These are phyloP conservation scores for Blastomyces emzantsi DNA, from an alignment of 2,329 filamentous ascomycete genomes.

Conservation along the genomic window DNA sequence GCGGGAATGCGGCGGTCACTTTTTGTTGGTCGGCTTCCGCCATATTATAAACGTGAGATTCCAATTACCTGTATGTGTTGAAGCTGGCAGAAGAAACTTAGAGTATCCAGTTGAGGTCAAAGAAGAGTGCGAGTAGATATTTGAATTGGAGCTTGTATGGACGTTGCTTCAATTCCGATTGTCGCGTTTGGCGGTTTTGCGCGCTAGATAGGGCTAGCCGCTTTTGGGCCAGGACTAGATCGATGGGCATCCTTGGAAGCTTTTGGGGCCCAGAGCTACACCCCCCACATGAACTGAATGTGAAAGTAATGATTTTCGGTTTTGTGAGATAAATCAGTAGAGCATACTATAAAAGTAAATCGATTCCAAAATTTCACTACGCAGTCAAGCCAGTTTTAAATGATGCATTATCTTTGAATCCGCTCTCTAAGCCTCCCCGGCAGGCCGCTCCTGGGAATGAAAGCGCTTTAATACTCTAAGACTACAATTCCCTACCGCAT, in stretches of 20 bases:
- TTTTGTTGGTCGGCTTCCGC: conserved; percentile 46
- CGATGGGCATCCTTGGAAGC: no score
- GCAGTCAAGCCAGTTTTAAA: background rate
- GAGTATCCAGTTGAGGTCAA: background rate
- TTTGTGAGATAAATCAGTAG: background rate
- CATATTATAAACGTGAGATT: conserved; percentile 38
- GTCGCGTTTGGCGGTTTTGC: background rate
- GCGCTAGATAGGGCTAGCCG: background rate
- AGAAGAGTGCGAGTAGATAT: background rate
- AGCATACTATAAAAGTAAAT: background rate
- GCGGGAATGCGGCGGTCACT: conserved; percentile 62
- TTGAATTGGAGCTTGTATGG: background rate
- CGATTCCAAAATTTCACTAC: background rate
- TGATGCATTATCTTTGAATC: background rate
- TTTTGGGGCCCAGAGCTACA: no score
- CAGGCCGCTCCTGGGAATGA: no score
- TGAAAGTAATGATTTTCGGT: background rate
- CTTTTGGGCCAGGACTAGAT: background rate
- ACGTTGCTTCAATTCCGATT: background rate
- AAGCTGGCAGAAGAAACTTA: background rate
- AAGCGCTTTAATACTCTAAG: background rate
- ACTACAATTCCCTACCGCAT: background rate
- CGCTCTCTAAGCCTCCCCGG: background rate
- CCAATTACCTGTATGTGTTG: conserved; percentile 7
- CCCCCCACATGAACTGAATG: background rate